Evolutionary conservation across 2,329 filamentous ascomycete genomes (phyloP), one percentile per base, ranked within the genome.

Genomic region (Xylariaceae sp.): DNA sequence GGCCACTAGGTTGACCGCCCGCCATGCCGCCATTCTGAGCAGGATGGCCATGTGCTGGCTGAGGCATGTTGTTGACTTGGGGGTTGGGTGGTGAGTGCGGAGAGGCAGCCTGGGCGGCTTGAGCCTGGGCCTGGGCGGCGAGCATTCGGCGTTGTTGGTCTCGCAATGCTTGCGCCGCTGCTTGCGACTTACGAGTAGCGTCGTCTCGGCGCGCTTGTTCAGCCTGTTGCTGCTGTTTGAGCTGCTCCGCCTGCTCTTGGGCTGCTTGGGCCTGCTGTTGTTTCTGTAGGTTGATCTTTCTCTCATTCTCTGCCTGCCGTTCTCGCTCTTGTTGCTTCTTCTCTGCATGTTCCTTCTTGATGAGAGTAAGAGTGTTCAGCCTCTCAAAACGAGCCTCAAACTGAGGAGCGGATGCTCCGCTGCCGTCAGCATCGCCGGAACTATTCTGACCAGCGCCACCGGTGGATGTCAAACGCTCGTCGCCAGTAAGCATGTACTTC

Each of bases 311-410:
- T 15, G 76, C 75, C 51, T 86, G 80, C 56, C 84, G 81, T 47
- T 82, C 74, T 68, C 90, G 90, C 61, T 94, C 88, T 50, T 85
- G 82, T 52, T 87, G 86, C 57, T 84, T 85, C 63, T 84, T 87
- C 65, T 95, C 89, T 22, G 85, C 83, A 52, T 90, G 86, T 39
- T 89, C 82, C 48, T 81, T 75, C 64, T 86, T 89, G 60, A 96
- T 95, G 50, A 89, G 87, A 50, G 90, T 89, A 39, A 99, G 81
- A 1, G 89, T 83, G 73, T 96, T 96, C 70, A 96, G 97, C 35
- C 88, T 83, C 59, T 94, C 90, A 65, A 97, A 96, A 27, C 86
- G 82, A 33, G 87, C 85, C 65, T 95, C 90, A 60, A 95, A 95
- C 3, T 86, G 79, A n/a, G 83, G 78, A 6, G 80, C 78, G 17